A percentile compares a stretch with the other conserved stretches of the same genome.
phyloP scores from a whole-genome alignment of 2,329 filamentous ascomycete genomes.

The Phaeophleospora eucalypticola region DNA sequence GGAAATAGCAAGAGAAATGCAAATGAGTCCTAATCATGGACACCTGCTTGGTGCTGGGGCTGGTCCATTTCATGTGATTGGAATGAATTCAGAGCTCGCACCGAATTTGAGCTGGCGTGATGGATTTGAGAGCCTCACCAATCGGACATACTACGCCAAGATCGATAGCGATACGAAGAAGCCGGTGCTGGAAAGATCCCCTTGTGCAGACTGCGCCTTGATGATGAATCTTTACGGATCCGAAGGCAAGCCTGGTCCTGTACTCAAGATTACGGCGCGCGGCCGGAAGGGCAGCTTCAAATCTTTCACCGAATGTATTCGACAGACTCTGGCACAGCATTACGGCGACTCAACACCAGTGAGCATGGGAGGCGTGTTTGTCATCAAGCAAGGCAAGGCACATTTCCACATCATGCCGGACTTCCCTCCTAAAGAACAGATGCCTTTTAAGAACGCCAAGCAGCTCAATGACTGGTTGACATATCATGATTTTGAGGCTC shows the following conservation, averaged over 20 bases:
- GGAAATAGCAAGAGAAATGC: slow-evolving; percentile 25
- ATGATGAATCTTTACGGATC: slow-evolving; percentile 32
- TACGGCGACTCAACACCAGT: slow-evolving; percentile 25
- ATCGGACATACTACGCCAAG: slow-evolving; percentile 34
- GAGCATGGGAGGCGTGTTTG: slow-evolving; percentile 28
- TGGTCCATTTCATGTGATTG: slow-evolving; percentile 27
- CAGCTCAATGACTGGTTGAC: slow-evolving; percentile 30
- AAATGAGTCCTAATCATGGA: slow-evolving; percentile 20
- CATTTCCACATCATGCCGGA: slow-evolving; percentile 32
- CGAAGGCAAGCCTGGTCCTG: slow-evolving; percentile 21
- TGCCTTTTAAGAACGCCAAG: slow-evolving; percentile 25
- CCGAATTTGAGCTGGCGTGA: slow-evolving; percentile 28
- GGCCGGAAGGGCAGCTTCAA: slow-evolving; percentile 21
- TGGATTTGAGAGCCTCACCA: slow-evolving; percentile 20
- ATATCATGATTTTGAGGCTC: slow-evolving; percentile 28
- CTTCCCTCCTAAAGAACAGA: slow-evolving; percentile 22
- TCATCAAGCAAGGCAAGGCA: slow-evolving; percentile 26
- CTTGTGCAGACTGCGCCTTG: slow-evolving; percentile 27
- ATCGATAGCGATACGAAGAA: slow-evolving; percentile 41
- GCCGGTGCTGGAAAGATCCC: slow-evolving; percentile 17
- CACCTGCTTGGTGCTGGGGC: slow-evolving; percentile 30
- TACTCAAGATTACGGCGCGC: slow-evolving; percentile 28
- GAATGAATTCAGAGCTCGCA: slow-evolving; percentile 28
- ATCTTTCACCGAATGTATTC: slow-evolving; percentile 29
- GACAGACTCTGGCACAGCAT: slow-evolving; percentile 16